Base-by-base conservation (phyloP, 75 land plant species). In the Pinus taeda region DNA sequence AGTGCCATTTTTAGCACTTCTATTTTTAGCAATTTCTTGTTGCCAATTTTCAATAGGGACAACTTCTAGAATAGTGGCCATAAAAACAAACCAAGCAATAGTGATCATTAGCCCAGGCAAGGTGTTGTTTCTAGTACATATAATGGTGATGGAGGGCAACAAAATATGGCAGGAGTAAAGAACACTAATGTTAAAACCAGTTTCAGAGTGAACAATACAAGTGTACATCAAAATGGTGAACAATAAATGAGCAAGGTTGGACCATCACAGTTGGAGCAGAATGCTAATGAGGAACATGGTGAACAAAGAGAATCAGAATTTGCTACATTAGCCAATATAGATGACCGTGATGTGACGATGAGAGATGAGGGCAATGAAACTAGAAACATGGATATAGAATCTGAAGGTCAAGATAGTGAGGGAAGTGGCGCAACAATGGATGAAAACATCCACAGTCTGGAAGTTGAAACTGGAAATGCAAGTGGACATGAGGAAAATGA, bases 351-450 rank as follows among this genome's bases (percentile, higher is more conserved):
- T 79, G 86, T 85, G 22, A 76, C 78, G 59, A 85, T 85, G 86
- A 74, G 83, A 24, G 86, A 85, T 78, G 86, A 83, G 49, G 67
- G 77, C 59, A 82, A 73, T 75, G 86, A 78, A 60, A 63, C 85
- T 59, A 85, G 73, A 49, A 70, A 59, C 37, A 83, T 73, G 59
- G 85, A 84, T 77, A 53, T 82, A 57, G 86, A 82, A 74, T 80
- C 85, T 78, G 78, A 64, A 36, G 80, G 88, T 73, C 86, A 86
- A 64, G 86, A 86, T 60, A 84, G 88, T 66, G 83, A 82, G 21
- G 88, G 86, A 73, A 86, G 88, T 76, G 88, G 88, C 18, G 88
- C 88, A 57, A 80, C 88, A 30, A 81, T 86, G 63, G 88, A 86
- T 9, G 88, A 86, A 73, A 86, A 82, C 57, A 76, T 86, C 4